These are phyloP conservation scores for Rhytidhysteron rufulum DNA, from an alignment of 2,329 filamentous ascomycete genomes.

Conservation along the genomic window DNA sequence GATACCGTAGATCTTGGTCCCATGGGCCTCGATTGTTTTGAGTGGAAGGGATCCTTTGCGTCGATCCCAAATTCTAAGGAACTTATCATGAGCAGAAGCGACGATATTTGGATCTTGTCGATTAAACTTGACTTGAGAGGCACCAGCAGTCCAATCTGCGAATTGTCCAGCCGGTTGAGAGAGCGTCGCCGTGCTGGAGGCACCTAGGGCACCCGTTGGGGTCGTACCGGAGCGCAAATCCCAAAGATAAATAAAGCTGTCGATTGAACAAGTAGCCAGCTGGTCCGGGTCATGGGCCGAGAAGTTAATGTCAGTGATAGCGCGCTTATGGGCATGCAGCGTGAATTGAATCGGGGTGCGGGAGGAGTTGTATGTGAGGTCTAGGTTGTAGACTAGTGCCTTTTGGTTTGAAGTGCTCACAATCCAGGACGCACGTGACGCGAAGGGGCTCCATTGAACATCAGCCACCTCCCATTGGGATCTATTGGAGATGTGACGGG, in stretches of 20 bases:
- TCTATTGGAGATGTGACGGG: constrained; percentile 78
- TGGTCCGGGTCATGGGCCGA: constrained; percentile 88
- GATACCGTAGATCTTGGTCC: constrained; percentile 90
- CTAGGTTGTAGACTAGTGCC: constrained; percentile 90
- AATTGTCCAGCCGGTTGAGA: constrained; percentile 52
- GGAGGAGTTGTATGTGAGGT: constrained; percentile 53
- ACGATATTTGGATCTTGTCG: constrained; percentile 81
- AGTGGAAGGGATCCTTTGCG: constrained; percentile 74
- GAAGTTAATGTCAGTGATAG: constrained; percentile 96
- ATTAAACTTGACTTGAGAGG: constrained; percentile 94
- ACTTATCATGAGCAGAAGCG: constrained; percentile 86
- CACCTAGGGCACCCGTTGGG: constrained; percentile 62
- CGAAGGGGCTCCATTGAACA: constrained; percentile 95
- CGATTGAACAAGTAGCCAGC: constrained; percentile 84
- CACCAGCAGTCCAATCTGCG: constrained; percentile 89
- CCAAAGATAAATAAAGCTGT: constrained; percentile 92
- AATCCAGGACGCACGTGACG: constrained; percentile 85
- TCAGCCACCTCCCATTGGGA: constrained; percentile 94
- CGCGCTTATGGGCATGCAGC: constrained; percentile 77
- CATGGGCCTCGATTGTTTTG: constrained; percentile 80
- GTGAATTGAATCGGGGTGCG: constrained; percentile 86
- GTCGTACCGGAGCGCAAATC: constrained; percentile 72
- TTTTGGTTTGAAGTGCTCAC: constrained; percentile 93
- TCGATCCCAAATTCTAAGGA: constrained; percentile 86
- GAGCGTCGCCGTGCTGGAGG: constrained; percentile 4